phyloP scores from a whole-genome alignment of 2,329 filamentous ascomycete genomes.

The Exophiala lecanii-corni region DNA sequence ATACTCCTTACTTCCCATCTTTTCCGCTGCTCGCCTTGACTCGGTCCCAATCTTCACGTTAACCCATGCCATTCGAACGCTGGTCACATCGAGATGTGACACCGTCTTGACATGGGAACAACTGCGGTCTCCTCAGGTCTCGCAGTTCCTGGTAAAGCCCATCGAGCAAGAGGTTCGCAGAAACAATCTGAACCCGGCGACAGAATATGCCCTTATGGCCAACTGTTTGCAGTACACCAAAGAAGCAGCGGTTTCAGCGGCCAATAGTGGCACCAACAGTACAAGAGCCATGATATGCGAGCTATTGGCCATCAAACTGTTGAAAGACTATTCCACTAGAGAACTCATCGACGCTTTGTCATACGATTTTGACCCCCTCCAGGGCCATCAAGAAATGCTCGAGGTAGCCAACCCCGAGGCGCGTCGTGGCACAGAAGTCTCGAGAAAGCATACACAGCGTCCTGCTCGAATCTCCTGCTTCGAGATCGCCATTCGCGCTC shows the following conservation, averaged over 20 bases:
- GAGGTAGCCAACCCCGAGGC: slow-evolving; percentile 17
- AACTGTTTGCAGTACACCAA: slow-evolving; percentile 93
- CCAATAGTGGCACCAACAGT: slow-evolving; percentile 75
- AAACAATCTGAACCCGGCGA: slow-evolving; percentile 79
- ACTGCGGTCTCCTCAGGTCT: slow-evolving; percentile 89
- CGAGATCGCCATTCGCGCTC: slow-evolving; percentile 87
- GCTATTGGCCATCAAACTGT: slow-evolving; percentile 78
- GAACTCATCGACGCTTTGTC: slow-evolving; percentile 91
- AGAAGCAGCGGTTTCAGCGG: slow-evolving; percentile 75
- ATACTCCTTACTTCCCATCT: slow-evolving; percentile 66
- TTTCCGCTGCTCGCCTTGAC: slow-evolving; percentile 75
- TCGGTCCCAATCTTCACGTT: slow-evolving; percentile 82
- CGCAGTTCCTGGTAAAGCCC: slow-evolving; percentile 90
- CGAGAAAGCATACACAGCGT: slow-evolving; percentile 41
- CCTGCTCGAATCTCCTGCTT: slow-evolving; percentile 80
- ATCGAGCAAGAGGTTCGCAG: slow-evolving; percentile 84
- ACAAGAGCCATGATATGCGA: slow-evolving; percentile 88
- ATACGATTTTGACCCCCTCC: slow-evolving; percentile 90
- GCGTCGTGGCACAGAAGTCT: slow-evolving; percentile 29
- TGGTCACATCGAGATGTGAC: slow-evolving; percentile 81
- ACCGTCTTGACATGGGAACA: slow-evolving; percentile 94
- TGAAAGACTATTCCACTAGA: slow-evolving; percentile 83
- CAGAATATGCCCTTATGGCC: slow-evolving; percentile 83
- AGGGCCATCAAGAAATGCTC: slow-evolving; percentile 61
- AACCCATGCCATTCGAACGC: slow-evolving; percentile 80